Evolutionary conservation across 148 eudicot species (phyloP).

Genomic region (Nepenthes mirabilis): DNA sequence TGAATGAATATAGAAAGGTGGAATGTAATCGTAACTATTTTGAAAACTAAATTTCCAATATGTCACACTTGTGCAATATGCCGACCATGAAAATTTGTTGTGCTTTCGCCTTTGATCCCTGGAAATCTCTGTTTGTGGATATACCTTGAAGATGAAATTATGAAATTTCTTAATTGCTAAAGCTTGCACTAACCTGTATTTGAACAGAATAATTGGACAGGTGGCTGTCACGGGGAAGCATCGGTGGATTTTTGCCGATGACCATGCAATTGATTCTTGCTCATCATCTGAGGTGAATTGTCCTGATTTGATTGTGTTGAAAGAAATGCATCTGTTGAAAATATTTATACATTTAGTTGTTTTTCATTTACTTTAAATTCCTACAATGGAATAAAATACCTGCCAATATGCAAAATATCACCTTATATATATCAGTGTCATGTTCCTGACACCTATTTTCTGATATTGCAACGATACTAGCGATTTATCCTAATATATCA

Average conservation of each 20-base stretch:
- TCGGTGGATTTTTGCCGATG: conserved; percentile 54
- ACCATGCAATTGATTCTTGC: conserved; percentile 21
- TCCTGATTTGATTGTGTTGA: background rate
- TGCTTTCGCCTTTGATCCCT: too few species aligned
- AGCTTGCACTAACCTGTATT: conserved; percentile 1
- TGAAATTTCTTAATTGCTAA: background rate
- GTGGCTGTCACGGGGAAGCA: conserved; percentile 85
- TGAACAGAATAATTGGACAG: conserved; percentile 63
- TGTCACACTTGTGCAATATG: too few species aligned
- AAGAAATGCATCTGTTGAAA: background rate
- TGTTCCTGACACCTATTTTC: background rate
- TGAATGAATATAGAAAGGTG: too few species aligned
- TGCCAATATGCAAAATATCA: too few species aligned
- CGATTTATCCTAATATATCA: background rate
- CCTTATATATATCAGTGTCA: background rate
- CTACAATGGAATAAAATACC: too few species aligned
- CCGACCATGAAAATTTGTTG: too few species aligned
- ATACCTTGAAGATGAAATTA: background rate
- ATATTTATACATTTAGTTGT: background rate
- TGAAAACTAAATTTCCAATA: too few species aligned
- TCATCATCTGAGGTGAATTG: conserved; percentile 47
- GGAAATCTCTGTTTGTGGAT: too few species aligned
- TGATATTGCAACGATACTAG: conserved; percentile 6
- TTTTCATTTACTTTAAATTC: too few species aligned
- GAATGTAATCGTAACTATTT: too few species aligned